Evolutionary conservation across 2,329 filamentous ascomycete species (phyloP).

Genomic region (Colletotrichum eremochloae): DNA sequence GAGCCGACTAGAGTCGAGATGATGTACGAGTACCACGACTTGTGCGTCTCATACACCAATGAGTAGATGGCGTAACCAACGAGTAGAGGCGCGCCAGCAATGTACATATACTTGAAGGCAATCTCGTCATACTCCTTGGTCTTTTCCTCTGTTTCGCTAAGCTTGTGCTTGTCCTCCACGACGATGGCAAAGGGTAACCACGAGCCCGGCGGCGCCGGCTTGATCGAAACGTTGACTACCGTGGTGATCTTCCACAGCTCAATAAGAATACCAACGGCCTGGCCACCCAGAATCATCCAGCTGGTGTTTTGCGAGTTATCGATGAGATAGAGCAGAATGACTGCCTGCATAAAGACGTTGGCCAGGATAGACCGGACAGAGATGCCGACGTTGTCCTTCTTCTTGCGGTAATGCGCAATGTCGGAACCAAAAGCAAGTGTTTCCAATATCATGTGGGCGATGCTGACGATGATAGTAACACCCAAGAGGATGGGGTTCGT

Average conservation of each 20-base stretch:
- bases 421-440: conserved; percentile 97
- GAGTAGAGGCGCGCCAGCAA: conserved; percentile 88
- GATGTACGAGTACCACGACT: conserved; percentile 97
- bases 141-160: conserved; percentile 95
- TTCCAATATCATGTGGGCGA: conserved; percentile 95
- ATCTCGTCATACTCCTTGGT: conserved; percentile 99
- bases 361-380: conserved; percentile 95
- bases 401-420: conserved; percentile 98
- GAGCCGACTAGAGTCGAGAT: conserved; percentile 95
- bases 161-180: conserved; percentile 97
- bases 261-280: conserved; percentile 82
- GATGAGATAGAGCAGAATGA: conserved; percentile 96
- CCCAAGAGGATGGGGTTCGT: conserved; percentile 92
- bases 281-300: conserved; percentile 98
- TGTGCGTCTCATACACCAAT: conserved; percentile 92
- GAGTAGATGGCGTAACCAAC: conserved; percentile 92
- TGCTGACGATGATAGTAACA: conserved; percentile 85
- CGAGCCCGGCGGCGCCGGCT: conserved; percentile 75
- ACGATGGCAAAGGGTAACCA: conserved; percentile 82
- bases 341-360: conserved; percentile 96
- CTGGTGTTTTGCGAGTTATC: conserved; percentile 98
- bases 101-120: conserved; percentile 97
- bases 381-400: conserved; percentile 98
- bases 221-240: conserved; percentile 87
- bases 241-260: conserved; percentile 96